These are phyloP conservation scores for Leccinum solheimii DNA, from an alignment of 1,284 basidiomycete species.

Conservation along the genomic window DNA sequence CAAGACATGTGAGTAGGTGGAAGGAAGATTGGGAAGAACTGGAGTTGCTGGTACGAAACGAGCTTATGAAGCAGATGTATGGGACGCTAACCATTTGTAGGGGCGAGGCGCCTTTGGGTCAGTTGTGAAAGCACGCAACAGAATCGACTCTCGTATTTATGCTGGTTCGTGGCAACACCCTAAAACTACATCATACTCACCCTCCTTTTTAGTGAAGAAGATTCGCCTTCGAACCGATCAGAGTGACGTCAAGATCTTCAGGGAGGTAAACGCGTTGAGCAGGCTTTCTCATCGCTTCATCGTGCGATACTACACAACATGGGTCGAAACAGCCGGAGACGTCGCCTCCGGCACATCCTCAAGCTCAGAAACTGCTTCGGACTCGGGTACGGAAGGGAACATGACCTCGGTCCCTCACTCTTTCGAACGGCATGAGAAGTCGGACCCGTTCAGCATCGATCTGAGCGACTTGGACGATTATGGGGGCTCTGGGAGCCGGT, in stretches of 20 bases:
- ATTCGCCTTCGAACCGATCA: conserved; percentile 79
- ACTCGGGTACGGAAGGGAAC: conserved; percentile 44
- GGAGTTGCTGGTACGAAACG: conserved; percentile 59
- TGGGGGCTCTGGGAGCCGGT: conserved; percentile 48
- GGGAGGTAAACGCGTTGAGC: conserved; percentile 90
- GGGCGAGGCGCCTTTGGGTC: conserved; percentile 93
- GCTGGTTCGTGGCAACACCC: conserved; percentile 49
- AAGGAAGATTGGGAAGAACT: conserved; percentile 85
- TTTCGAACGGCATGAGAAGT: conserved; percentile 35
- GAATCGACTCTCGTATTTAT: conserved; percentile 71
- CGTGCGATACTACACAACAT: conserved; percentile 87
- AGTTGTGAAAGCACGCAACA: conserved; percentile 92
- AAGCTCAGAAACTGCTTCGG: conserved; percentile 41
- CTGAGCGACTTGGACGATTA: conserved; percentile 60
- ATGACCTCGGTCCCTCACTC: conserved; percentile 54
- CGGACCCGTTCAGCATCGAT: conserved; percentile 58
- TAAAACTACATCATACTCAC: neutral
- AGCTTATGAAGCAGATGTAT: neutral
- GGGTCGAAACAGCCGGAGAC: conserved; percentile 69
- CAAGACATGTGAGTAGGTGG: conserved; percentile 69
- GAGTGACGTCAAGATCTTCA: conserved; percentile 84
- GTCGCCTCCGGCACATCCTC: conserved; percentile 49
- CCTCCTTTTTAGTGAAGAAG: conserved; percentile 71
- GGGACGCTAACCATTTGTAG: conserved; percentile 38
- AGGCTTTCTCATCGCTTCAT: conserved; percentile 88